phyloP scores from a whole-genome alignment of 2,329 filamentous ascomycete genomes.

The Karstenula rhodostoma region DNA sequence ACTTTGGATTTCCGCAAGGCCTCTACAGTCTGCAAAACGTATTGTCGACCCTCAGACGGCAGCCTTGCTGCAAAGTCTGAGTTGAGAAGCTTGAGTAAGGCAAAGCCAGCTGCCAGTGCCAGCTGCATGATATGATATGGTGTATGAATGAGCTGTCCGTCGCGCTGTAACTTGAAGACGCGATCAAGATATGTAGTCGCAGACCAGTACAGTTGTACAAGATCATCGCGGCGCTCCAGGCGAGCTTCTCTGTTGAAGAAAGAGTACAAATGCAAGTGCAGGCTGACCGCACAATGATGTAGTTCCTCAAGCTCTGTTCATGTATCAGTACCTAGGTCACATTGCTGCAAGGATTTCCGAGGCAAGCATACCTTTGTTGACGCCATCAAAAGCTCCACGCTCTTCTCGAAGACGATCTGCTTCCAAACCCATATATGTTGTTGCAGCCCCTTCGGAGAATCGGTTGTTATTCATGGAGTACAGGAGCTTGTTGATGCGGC shows the following conservation, averaged over 20 bases:
- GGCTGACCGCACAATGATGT: conserved; percentile 74
- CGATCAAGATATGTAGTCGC: conserved; percentile 73
- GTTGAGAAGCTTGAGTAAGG: conserved; percentile 78
- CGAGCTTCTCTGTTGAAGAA: conserved; percentile 82
- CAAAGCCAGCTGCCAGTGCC: conserved; percentile 81
- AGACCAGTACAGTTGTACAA: conserved; percentile 78
- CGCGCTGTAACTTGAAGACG: conserved; percentile 61
- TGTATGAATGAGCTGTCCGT: conserved; percentile 69
- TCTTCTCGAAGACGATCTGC: conserved; percentile 48
- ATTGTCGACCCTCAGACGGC: conserved; percentile 69
- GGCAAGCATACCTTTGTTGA: conserved; percentile 38
- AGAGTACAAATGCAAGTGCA: conserved; percentile 79
- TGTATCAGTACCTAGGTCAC: conserved; percentile 53
- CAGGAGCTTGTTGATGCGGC: conserved; percentile 48
- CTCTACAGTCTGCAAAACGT: conserved; percentile 75
- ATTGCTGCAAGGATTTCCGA: not conserved
- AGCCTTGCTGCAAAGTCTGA: conserved; percentile 73
- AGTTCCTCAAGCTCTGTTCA: conserved; percentile 59
- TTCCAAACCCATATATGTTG: conserved; percentile 46
- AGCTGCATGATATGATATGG: conserved; percentile 85
- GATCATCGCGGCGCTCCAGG: conserved; percentile 65
- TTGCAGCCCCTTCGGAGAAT: conserved; percentile 41
- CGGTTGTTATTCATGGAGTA: conserved; percentile 44
- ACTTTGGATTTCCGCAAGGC: conserved; percentile 77
- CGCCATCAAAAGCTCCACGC: conserved; percentile 42